phyloP scores from a whole-genome alignment of 1,284 basidiomycete genomes.

The Malassezia obtusa region DNA sequence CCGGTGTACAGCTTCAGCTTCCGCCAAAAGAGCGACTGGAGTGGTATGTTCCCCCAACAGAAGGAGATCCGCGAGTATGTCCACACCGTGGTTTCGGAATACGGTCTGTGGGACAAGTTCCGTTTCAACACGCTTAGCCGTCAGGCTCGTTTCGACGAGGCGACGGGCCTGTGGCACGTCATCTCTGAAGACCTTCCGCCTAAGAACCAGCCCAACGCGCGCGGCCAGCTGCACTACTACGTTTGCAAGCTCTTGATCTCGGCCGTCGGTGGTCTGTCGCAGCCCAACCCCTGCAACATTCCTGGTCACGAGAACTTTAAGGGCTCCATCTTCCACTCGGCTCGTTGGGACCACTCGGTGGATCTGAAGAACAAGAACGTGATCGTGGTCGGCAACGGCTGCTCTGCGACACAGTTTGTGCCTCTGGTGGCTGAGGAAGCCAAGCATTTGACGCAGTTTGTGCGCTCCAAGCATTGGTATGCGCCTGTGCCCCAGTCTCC shows the following conservation, averaged over 20 bases:
- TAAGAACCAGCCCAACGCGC: neutral
- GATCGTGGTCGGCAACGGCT: constrained; percentile 45
- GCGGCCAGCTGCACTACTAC: constrained; percentile 24
- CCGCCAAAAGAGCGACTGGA: constrained; percentile 40
- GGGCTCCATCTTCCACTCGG: constrained; percentile 46
- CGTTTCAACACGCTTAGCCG: constrained; percentile 31
- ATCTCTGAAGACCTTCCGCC: constrained; percentile 21
- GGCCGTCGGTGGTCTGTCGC: constrained; percentile 39
- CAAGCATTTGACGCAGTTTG: constrained; percentile 36
- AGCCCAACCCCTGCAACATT: constrained; percentile 39
- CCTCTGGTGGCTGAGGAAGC: constrained; percentile 28
- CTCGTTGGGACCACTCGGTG: constrained; percentile 46
- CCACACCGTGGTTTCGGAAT: constrained; percentile 28
- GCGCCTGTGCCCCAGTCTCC: constrained; percentile 28
- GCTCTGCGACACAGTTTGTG: constrained; percentile 38
- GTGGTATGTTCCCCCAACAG: constrained; percentile 31
- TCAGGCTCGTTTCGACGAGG: constrained; percentile 32
- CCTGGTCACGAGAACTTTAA: constrained; percentile 38
- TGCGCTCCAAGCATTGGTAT: constrained; percentile 42
- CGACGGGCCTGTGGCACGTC: constrained; percentile 40
- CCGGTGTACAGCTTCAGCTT: constrained; percentile 46
- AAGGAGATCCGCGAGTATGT: constrained; percentile 37
- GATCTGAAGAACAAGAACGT: constrained; percentile 44
- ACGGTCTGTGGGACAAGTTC: constrained; percentile 26
- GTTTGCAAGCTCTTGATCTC: constrained; percentile 39